These are phyloP conservation scores for Cryptococcus amylolentus DNA, from an alignment of 1,284 basidiomycete genomes.

Conservation along the genomic window DNA sequence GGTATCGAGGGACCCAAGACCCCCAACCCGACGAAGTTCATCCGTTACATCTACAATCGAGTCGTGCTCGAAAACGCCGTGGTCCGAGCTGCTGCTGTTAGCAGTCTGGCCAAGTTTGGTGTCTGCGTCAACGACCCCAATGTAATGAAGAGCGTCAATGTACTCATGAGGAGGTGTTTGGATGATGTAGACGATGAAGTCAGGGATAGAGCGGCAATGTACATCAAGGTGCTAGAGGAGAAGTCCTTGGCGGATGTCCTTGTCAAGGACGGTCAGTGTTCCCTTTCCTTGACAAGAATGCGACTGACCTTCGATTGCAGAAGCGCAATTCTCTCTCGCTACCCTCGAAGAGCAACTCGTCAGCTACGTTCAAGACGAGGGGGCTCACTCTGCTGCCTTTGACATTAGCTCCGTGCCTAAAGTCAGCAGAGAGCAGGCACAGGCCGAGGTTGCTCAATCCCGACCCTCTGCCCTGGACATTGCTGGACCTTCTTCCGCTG, in stretches of 20 bases:
- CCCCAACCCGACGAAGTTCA: slow-evolving; percentile 94
- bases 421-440: slow-evolving; percentile 83
- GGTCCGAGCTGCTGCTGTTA: slow-evolving; percentile 92
- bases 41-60: slow-evolving; percentile 99
- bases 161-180: slow-evolving; percentile 81
- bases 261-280: slow-evolving; percentile 77
- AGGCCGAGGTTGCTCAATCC: slow-evolving; percentile 65
- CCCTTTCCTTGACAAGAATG: background rate
- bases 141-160: slow-evolving; percentile 80
- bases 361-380: slow-evolving; percentile 78
- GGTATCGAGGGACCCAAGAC: slow-evolving; percentile 95
- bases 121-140: slow-evolving; percentile 74
- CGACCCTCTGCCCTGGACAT: slow-evolving; percentile 78
- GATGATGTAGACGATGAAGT: slow-evolving; percentile 99
- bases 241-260: slow-evolving; percentile 76
- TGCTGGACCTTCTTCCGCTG: slow-evolving; percentile 59
- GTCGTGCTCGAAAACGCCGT: slow-evolving; percentile 98
- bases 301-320: slow-evolving; percentile 51
- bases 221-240: slow-evolving; percentile 79
- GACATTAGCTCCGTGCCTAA: slow-evolving; percentile 79
- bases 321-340: slow-evolving; percentile 84
- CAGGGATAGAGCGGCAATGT: slow-evolving; percentile 93
- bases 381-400: slow-evolving; percentile 66
- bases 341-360: slow-evolving; percentile 82
- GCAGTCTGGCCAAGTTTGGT: slow-evolving; percentile 94